Conservation (phyloP, 108 stramenopile genomes). For the Bacterosira constricta region DNA sequence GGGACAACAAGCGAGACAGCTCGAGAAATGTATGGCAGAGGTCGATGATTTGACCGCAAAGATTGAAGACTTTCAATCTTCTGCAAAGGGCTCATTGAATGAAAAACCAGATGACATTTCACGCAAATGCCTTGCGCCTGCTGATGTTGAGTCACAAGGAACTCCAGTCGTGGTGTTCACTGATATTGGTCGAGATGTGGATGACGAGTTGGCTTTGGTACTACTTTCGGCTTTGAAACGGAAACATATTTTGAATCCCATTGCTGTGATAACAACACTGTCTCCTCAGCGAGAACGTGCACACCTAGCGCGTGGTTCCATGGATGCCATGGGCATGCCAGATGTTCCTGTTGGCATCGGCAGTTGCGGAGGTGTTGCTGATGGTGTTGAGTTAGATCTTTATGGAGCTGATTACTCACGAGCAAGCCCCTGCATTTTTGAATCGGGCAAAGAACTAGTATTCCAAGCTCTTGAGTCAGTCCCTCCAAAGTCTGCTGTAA, state of each 20-base stretch:
- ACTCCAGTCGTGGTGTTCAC: constrained; percentile 53
- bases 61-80: constrained; percentile 19
- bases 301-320: constrained; percentile 42
- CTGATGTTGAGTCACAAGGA: constrained; percentile 40
- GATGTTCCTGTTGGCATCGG: constrained; percentile 53
- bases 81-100: neutral
- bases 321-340: constrained; percentile 49
- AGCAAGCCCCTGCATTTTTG: constrained; percentile 41
- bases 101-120: neutral
- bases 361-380: constrained; percentile 38
- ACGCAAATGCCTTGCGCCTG: constrained; percentile 2
- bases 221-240: constrained; percentile 33
- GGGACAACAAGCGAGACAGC: constrained; percentile 46
- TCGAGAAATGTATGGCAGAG: constrained; percentile 43
- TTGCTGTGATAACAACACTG: constrained; percentile 45
- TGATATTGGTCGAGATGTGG: constrained; percentile 54
- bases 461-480: constrained; percentile 41
- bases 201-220: constrained; percentile 51
- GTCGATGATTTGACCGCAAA: constrained; percentile 32
- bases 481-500: constrained; percentile 39
- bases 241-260: constrained; percentile 48
- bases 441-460: constrained; percentile 40
- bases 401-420: constrained; percentile 47
- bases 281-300: constrained; percentile 40
- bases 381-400: constrained; percentile 43